Evolutionary conservation across 73 alveolate species (phyloP).

Genomic region (Paramecium tetraurelia): DNA sequence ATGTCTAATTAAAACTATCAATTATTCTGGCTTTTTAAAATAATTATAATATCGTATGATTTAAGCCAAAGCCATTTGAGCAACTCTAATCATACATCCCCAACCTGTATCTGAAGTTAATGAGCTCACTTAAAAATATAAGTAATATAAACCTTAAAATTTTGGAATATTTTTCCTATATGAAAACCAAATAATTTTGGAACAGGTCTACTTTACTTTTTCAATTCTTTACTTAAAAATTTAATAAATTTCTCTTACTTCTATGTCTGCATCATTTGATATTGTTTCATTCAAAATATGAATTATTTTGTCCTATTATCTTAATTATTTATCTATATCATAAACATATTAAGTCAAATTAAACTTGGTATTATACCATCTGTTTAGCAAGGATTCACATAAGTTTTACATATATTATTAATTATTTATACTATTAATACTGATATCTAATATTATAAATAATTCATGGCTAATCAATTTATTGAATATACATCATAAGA

Average conservation of each 20-base stretch:
- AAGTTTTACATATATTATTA: not conserved
- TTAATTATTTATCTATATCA: not conserved
- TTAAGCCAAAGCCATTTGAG: not conserved
- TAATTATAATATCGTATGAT: not conserved
- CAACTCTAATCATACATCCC: slow-evolving; percentile 25
- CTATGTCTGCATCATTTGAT: not conserved
- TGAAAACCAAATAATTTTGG: not conserved
- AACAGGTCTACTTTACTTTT: not conserved
- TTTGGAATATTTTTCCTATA: not conserved
- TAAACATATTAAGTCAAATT: not conserved
- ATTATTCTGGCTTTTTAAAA: not conserved
- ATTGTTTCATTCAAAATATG: not conserved
- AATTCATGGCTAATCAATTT: not conserved
- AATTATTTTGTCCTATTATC: not conserved
- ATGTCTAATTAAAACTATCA: not conserved
- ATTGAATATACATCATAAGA: slow-evolving; percentile 18
- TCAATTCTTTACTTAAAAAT: not conserved
- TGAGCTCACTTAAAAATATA: not conserved
- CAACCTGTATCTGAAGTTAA: slow-evolving; percentile 1
- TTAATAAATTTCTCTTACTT: not conserved
- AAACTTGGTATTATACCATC: not conserved
- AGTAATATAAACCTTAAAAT: not conserved
- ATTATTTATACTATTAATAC: not conserved
- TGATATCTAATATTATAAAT: not conserved
- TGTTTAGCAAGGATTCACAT: not conserved